Evolutionary conservation across 2,329 filamentous ascomycete genomes (phyloP).

Genomic region (Xylariaceae sp.): DNA sequence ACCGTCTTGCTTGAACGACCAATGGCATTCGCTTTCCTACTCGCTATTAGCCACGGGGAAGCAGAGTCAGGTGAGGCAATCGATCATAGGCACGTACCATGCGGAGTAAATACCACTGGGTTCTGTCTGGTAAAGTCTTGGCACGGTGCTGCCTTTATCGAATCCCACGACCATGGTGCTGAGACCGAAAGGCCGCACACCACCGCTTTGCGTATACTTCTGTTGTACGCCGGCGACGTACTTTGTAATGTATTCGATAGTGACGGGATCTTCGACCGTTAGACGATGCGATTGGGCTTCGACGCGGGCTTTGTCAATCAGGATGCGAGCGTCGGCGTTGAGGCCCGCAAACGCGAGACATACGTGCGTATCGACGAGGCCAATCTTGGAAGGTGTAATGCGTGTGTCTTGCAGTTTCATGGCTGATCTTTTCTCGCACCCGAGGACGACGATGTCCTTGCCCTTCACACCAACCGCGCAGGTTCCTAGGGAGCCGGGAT

Average conservation of each 20-base stretch:
- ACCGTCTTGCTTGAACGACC: slow-evolving; percentile 98
- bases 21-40: slow-evolving; percentile 98
- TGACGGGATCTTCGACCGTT: slow-evolving; percentile 94
- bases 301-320: slow-evolving; percentile 95
- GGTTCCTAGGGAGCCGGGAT: slow-evolving; percentile 58
- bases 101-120: slow-evolving; percentile 99
- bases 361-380: slow-evolving; percentile 90
- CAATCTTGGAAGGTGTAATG: slow-evolving; percentile 98
- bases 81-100: slow-evolving; percentile 61
- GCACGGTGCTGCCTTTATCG: slow-evolving; percentile 83
- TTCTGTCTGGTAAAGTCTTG: slow-evolving; percentile 94
- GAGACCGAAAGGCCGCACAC: slow-evolving; percentile 97
- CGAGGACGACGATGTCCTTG: slow-evolving; percentile 86
- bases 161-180: slow-evolving; percentile 98
- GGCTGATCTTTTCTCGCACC: slow-evolving; percentile 96
- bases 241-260: slow-evolving; percentile 99
- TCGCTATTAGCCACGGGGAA: slow-evolving; percentile 11
- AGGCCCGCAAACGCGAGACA: slow-evolving; percentile 95
- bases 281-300: slow-evolving; percentile 97
- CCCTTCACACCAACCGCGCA: slow-evolving; percentile 98
- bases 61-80: neutral
- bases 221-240: slow-evolving; percentile 97
- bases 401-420: slow-evolving; percentile 99
- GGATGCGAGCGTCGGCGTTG: slow-evolving; percentile 95
- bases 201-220: slow-evolving; percentile 97